phyloP scores from a whole-genome alignment of 768 basidiomycete species.

The Xerocomellus dryophilus region DNA sequence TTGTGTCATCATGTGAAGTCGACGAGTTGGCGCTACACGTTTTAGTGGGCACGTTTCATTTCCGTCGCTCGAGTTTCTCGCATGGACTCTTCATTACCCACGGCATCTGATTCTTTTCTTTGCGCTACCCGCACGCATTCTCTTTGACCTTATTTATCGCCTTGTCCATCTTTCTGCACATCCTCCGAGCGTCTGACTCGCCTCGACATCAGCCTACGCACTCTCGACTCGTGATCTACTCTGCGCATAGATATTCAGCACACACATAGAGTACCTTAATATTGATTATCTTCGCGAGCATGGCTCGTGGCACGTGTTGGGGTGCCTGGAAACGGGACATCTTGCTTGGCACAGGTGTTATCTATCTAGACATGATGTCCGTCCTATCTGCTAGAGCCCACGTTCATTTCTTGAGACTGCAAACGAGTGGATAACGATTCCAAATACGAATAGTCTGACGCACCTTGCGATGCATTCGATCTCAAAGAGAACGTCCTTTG shows the following conservation, averaged over 20 bases:
- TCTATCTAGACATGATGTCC: neutral
- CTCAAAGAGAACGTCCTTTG: slow-evolving; percentile 90
- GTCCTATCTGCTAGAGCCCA: neutral
- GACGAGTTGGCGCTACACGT: neutral
- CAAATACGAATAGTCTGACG: slow-evolving; percentile 14
- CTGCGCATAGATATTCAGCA: slow-evolving; percentile 23
- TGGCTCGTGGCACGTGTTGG: too few relatives aligned
- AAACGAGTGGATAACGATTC: neutral
- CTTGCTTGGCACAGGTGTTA: too few relatives aligned
- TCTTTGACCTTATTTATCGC: slow-evolving; percentile 3
- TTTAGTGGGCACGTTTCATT: slow-evolving; percentile 14
- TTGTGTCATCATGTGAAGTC: slow-evolving; percentile 77
- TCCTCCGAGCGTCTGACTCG: neutral
- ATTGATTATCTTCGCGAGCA: neutral
- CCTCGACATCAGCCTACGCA: slow-evolving; percentile 1
- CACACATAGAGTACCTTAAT: slow-evolving; percentile 17
- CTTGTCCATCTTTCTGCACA: slow-evolving; percentile 1
- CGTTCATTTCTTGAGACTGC: slow-evolving; percentile 21
- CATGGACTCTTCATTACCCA: slow-evolving; percentile 12
- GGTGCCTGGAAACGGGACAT: neutral
- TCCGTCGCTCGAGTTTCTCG: too few relatives aligned
- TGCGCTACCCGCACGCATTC: slow-evolving; percentile 7
- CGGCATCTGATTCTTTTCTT: slow-evolving; percentile 15
- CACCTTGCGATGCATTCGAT: slow-evolving; percentile 86
- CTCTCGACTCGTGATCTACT: slow-evolving; percentile 9